A percentile compares a stretch with the other conserved stretches of the same genome.
phyloP scores from a whole-genome alignment of 108 stramenopile genomes.

The Cyclotella baltica region DNA sequence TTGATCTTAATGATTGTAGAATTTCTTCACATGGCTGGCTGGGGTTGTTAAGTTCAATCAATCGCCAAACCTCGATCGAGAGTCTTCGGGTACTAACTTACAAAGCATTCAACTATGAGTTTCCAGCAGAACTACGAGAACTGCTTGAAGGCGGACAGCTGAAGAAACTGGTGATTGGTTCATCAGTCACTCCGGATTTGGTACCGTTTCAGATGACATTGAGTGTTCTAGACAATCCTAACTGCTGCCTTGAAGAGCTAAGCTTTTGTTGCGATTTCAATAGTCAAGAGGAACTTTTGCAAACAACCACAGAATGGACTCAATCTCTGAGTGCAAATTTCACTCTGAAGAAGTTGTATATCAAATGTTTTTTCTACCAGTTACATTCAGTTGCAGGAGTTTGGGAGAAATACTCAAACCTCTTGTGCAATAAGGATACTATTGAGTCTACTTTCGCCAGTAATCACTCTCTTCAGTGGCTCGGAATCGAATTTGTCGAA shows the following conservation, averaged over 20 bases:
- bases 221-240: neutral
- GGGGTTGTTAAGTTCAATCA: neutral
- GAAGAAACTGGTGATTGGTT: neutral
- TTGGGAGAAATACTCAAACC: neutral
- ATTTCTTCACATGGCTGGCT: neutral
- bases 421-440: neutral
- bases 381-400: neutral
- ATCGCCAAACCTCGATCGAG: neutral
- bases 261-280: neutral
- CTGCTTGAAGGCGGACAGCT: neutral
- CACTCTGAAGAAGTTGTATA: neutral
- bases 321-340: neutral
- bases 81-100: neutral
- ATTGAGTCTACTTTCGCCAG: neutral
- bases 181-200: neutral
- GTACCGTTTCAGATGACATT: neutral
- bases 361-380: neutral
- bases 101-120: neutral
- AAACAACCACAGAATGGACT: neutral
- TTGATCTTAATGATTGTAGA: neutral
- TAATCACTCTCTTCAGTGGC: neutral
- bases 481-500: neutral
- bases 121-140: neutral
- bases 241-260: neutral
- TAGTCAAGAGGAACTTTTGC: neutral